Base-by-base conservation (phyloP, 306 rosid genomes). In the Rosa multiflora region DNA sequence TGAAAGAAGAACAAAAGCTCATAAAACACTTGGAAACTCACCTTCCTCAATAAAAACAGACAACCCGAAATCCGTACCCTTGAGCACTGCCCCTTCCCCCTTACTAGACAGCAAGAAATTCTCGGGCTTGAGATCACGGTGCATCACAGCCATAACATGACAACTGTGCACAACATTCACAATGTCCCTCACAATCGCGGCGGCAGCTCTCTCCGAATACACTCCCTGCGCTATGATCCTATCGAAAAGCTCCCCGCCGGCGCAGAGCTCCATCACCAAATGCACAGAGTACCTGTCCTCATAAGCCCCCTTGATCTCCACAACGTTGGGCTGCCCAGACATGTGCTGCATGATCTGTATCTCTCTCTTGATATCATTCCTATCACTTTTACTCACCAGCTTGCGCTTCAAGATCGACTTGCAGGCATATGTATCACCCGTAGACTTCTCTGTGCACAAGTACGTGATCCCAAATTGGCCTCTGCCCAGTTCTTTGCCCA, bases 21-120 rank as follows among this genome's bases (percentile, higher is more conserved):
- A 37, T 11, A 37, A 35, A n/a, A 61, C 14, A 3, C 21, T 17
- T 15, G 1, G 7, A 18, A 20, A 72, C 68, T 75, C 67, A 91
- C 98, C 97, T 85, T 92, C 88, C 83, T 94, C 98, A 51, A 92
- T 92, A 86, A 90, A 94, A 49, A 94, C 98, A 70, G 98, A 94
- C 72, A 94, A 75, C 48, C 98, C 98, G 55, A 94, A 94, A 90
- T 92, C 98, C 29, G 97, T 93, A 17, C 96, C 98, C 83, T 94
- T 94, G 20, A 94, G 86, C n/a, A 86, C 35, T 5, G 97, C 93
- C 5, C 77, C 86, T 29, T 80, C 84, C 53, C 87, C 95, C 84
- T 89, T 87, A 75, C 87, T 82, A 67, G 96, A 85, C 39, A 94
- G 88, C 91, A 94, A 85, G 89, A 94, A 94, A 85, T 94, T 94